Percentiles rank a stretch among this genome's conserved stretches.
Evolutionary conservation across 2,329 filamentous ascomycete genomes (phyloP).

Genomic region (Pseudocercospora vitis): DNA sequence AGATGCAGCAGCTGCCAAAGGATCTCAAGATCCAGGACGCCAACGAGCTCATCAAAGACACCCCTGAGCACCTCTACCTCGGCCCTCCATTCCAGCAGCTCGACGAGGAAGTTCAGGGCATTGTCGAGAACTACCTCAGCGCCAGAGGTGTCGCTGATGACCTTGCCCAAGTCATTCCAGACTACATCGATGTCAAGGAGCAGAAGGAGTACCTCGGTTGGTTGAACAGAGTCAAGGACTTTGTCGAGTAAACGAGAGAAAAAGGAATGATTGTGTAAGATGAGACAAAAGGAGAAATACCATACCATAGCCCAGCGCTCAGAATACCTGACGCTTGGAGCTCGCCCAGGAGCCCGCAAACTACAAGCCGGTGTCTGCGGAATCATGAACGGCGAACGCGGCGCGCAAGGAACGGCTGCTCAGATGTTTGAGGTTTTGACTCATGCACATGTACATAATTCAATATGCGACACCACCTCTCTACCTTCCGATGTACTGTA

Average conservation of each 20-base stretch:
- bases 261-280: too few relatives aligned
- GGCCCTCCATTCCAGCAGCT: conserved; percentile 92
- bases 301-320: not conserved
- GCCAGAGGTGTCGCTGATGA: conserved; percentile 87
- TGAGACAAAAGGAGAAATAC: not conserved
- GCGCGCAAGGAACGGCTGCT: not conserved
- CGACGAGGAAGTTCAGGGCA: conserved; percentile 89
- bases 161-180: conserved; percentile 85
- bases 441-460: conserved; percentile 2
- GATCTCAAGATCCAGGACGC: conserved; percentile 63
- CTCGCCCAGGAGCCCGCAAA: not conserved
- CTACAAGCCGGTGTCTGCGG: not conserved
- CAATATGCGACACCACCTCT: not conserved
- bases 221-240: conserved; percentile 80
- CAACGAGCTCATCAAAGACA: conserved; percentile 67
- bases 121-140: conserved; percentile 91
- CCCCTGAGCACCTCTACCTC: conserved; percentile 72
- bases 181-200: conserved; percentile 98
- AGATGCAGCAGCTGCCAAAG: conserved; percentile 82
- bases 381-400: not conserved
- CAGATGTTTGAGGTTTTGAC: not conserved
- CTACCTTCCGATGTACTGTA: too few relatives aligned
- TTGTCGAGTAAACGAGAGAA: conserved; percentile 61
- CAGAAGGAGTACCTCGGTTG: conserved; percentile 93
- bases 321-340: not conserved